Percentiles rank a stretch among this genome's conserved stretches.
Evolutionary conservation across 352 stramenopile species (phyloP).

Genomic region (Globisporangium viniferum): DNA sequence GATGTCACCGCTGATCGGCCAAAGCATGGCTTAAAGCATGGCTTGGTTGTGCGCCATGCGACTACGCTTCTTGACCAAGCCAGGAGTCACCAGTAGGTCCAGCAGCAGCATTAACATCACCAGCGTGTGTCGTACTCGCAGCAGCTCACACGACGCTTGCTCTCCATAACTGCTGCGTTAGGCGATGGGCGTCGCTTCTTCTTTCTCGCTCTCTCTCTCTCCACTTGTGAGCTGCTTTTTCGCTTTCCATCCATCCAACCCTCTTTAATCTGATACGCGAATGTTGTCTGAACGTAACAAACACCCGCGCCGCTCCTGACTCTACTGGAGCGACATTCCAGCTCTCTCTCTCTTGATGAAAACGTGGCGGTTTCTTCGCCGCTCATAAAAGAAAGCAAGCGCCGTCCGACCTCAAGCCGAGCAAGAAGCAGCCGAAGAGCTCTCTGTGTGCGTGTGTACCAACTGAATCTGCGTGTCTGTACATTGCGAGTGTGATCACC

Average conservation of each 20-base stretch:
- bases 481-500: not conserved
- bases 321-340: conserved; percentile 1
- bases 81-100: too few species aligned
- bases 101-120: too few species aligned
- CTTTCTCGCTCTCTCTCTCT: too few species aligned
- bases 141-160: too few species aligned
- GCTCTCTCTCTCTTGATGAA: not conserved
- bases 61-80: too few species aligned
- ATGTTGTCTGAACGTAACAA: conserved; percentile 5
- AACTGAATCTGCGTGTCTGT: not conserved
- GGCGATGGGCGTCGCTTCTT: not conserved
- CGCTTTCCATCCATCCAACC: too few species aligned
- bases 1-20: too few species aligned
- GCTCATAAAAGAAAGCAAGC: not conserved
- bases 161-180: not conserved
- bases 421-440: not conserved
- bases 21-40: too few species aligned
- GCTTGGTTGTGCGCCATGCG: too few species aligned
- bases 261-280: not conserved
- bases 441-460: not conserved
- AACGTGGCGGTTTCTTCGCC: conserved; percentile 4
- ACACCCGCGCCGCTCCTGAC: not conserved
- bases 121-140: too few species aligned
- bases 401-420: not conserved
- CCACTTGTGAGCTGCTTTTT: not conserved